Percentiles rank a stretch among this genome's conserved stretches.
These are phyloP conservation scores for Tripidium arundinaceum DNA, from an alignment of 202 grass and related monocot genomes.

Conservation along the genomic window DNA sequence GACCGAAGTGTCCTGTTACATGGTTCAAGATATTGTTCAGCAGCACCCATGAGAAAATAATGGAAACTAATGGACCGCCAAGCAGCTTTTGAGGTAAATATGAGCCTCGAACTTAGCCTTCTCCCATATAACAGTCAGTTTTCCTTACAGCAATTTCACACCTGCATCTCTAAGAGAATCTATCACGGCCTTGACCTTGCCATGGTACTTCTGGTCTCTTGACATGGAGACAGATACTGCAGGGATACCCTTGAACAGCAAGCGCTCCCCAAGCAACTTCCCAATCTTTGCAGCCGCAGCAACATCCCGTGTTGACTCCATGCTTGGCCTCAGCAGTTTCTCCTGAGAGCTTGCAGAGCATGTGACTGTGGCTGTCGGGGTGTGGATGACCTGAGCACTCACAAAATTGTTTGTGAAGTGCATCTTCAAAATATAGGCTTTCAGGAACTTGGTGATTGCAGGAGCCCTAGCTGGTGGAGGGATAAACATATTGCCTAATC, in stretches of 20 bases:
- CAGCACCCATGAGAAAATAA: neutral
- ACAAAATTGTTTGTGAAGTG: constrained; percentile 63
- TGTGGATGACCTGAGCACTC: constrained; percentile 62
- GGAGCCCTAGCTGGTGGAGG: constrained; percentile 40
- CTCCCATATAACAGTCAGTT: neutral
- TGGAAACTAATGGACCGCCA: neutral
- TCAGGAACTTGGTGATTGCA: constrained; percentile 49
- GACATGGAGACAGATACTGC: constrained; percentile 48
- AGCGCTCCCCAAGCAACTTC: constrained; percentile 55
- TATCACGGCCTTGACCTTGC: constrained; percentile 57
- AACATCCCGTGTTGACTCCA: constrained; percentile 47
- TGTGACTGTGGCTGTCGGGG: constrained; percentile 41
- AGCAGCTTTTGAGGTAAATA: neutral
- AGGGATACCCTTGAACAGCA: constrained; percentile 53
- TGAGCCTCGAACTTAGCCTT: neutral
- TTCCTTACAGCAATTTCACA: constrained; percentile 47
- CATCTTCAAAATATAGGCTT: constrained; percentile 70
- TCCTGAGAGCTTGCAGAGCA: constrained; percentile 53
- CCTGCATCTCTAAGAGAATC: constrained; percentile 46
- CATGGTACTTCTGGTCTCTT: constrained; percentile 54
- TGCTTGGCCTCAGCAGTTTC: constrained; percentile 53
- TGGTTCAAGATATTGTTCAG: neutral
- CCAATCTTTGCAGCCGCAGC: constrained; percentile 54
- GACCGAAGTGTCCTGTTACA: neutral
- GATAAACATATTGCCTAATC: constrained; percentile 30